Evolutionary conservation across 2,329 filamentous ascomycete genomes (phyloP).

Genomic region (Talaromyces pinophilus): DNA sequence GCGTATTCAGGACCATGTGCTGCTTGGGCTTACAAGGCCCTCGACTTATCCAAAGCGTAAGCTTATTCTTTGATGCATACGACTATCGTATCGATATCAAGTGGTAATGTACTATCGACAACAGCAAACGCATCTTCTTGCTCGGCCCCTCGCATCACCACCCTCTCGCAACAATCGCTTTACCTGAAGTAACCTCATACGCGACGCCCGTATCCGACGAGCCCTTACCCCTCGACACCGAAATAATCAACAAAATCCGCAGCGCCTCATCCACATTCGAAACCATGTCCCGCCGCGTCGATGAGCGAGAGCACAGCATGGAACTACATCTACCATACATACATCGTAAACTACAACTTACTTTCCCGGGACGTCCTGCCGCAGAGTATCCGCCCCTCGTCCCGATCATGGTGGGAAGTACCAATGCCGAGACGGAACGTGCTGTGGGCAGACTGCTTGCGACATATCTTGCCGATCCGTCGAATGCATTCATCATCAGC

Average conservation of each 20-base stretch:
- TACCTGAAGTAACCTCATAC: constrained; percentile 67
- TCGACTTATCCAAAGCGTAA: constrained; percentile 76
- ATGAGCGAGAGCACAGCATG: constrained; percentile 85
- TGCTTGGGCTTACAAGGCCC: constrained; percentile 88
- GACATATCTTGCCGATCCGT: constrained; percentile 72
- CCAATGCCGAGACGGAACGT: constrained; percentile 65
- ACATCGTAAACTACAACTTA: constrained; percentile 69
- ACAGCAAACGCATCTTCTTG: constrained; percentile 81
- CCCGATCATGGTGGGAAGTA: constrained; percentile 82
- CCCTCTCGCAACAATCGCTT: constrained; percentile 73
- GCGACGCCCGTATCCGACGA: constrained; percentile 47
- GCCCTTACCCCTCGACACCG: constrained; percentile 48
- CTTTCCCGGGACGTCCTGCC: constrained; percentile 50
- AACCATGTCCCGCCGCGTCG: constrained; percentile 64
- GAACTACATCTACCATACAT: constrained; percentile 98
- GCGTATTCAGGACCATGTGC: constrained; percentile 87
- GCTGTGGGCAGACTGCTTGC: constrained; percentile 69
- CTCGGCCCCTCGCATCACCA: constrained; percentile 91
- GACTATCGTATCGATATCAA: background rate
- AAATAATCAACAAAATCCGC: constrained; percentile 44
- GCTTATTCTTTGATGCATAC: constrained; percentile 30
- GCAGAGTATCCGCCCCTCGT: constrained; percentile 71
- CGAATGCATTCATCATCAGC: constrained; percentile 80
- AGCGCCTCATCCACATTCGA: constrained; percentile 40
- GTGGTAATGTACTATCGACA: background rate